A percentile compares a stretch with the other conserved stretches of the same genome.
These are phyloP conservation scores for Pythium insidiosum DNA, from an alignment of 352 stramenopile species.

Conservation along the genomic window DNA sequence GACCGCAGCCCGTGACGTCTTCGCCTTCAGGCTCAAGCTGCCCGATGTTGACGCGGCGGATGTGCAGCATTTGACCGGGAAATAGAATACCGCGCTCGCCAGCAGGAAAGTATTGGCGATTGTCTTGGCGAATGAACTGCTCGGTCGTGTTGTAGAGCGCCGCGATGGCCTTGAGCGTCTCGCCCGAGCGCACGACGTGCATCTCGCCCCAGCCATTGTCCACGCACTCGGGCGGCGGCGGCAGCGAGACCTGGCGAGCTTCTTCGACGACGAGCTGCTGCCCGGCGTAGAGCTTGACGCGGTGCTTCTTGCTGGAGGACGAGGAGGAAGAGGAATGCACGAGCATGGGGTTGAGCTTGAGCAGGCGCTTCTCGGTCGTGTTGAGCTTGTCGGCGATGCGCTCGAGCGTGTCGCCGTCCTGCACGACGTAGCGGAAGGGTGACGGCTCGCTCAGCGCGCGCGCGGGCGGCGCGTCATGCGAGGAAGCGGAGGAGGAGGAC, in stretches of 20 bases:
- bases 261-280: constrained; percentile 77
- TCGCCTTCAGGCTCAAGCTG: constrained; percentile 36
- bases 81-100: constrained; percentile 63
- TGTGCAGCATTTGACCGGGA: constrained; percentile 66
- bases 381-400: constrained; percentile 56
- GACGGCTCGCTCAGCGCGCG: constrained; percentile 27
- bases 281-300: constrained; percentile 55
- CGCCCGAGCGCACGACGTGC: constrained; percentile 63
- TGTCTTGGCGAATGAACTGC: constrained; percentile 71
- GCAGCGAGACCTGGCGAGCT: constrained; percentile 52
- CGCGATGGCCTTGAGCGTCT: constrained; percentile 63
- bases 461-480: constrained; percentile 9
- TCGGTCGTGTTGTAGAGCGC: constrained; percentile 76
- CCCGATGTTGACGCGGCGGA: constrained; percentile 71
- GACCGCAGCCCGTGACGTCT: not conserved
- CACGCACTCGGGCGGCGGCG: constrained; percentile 67
- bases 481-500: constrained; percentile 12
- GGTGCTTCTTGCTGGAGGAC: constrained; percentile 20
- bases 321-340: constrained; percentile 6
- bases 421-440: constrained; percentile 68
- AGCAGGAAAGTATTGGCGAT: constrained; percentile 69
- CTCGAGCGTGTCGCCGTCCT: constrained; percentile 50
- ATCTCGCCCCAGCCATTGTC: constrained; percentile 82
- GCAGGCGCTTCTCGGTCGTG: constrained; percentile 43
- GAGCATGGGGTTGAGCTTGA: constrained; percentile 66